These are phyloP conservation scores for Suaeda aralocaspica DNA, from an alignment of 148 eudicot species.

Conservation along the genomic window DNA sequence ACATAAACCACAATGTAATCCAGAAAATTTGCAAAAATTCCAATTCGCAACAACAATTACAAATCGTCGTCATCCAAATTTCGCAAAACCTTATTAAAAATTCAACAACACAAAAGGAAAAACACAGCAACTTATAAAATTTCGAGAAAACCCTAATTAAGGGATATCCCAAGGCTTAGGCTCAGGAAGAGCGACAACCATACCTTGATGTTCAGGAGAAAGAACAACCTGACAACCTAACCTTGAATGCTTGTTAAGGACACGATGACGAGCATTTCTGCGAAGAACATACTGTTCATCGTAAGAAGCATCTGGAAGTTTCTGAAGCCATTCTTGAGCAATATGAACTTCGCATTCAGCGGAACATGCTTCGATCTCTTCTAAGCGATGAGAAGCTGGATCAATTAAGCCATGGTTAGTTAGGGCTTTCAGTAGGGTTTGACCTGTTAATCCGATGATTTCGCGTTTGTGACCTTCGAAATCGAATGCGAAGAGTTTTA, in stretches of 20 bases:
- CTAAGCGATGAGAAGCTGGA: conserved; percentile 84
- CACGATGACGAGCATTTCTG: conserved; percentile 53
- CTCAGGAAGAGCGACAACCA: conserved; percentile 98
- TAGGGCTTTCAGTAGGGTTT: conserved; percentile 70
- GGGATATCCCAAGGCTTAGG: conserved; percentile 91
- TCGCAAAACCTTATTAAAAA: conserved; percentile 1
- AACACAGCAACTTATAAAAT: background rate
- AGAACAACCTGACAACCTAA: conserved; percentile 90
- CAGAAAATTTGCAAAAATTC: background rate
- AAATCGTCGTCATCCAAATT: conserved; percentile 4
- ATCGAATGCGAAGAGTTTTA: conserved; percentile 75
- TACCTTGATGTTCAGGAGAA: conserved; percentile 68
- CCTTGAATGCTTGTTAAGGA: conserved; percentile 75
- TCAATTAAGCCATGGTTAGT: conserved; percentile 70
- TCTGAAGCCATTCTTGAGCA: conserved; percentile 92
- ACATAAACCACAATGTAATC: background rate
- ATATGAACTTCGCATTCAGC: conserved; percentile 98
- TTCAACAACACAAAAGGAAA: background rate
- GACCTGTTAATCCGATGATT: conserved; percentile 74
- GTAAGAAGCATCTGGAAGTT: conserved; percentile 57
- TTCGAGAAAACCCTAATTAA: conserved; percentile 28
- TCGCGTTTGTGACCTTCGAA: conserved; percentile 65
- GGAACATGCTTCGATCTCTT: conserved; percentile 95
- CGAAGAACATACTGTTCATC: conserved; percentile 80
- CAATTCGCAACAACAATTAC: conserved; percentile 13